Percentiles rank a stretch among this genome's conserved stretches.
Evolutionary conservation across 129 eudicot species (phyloP).

Genomic region (Chrysanthemum seticuspe): DNA sequence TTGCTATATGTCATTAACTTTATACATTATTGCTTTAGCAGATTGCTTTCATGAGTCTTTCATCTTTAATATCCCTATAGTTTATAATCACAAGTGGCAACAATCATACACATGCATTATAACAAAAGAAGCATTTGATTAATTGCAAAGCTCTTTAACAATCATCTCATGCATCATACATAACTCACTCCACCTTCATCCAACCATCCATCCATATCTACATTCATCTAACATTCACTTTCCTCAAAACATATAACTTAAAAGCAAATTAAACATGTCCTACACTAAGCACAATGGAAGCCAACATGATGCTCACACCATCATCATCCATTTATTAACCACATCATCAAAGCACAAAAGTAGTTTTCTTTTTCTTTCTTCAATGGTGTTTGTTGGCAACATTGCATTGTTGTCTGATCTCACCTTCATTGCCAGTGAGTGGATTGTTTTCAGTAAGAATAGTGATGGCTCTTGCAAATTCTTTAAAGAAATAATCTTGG

Average conservation of each 20-base stretch:
- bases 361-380: not conserved
- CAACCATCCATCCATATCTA: conserved; percentile 32
- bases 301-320: conserved; percentile 32
- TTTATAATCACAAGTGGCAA: conserved; percentile 15
- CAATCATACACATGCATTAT: conserved; percentile 3
- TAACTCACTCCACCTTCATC: conserved; percentile 43
- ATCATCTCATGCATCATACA: conserved; percentile 40
- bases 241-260: conserved; percentile 29
- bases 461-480: conserved; percentile 78
- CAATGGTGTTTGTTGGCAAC: conserved; percentile 78
- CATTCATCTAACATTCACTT: conserved; percentile 33
- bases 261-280: conserved; percentile 31
- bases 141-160: conserved; percentile 24
- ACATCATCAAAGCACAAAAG: conserved; percentile 14
- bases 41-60: conserved; percentile 12
- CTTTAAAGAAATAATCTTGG: conserved; percentile 86
- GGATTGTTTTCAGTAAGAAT: conserved; percentile 92
- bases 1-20: not conserved
- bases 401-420: conserved; percentile 90
- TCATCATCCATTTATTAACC: conserved; percentile 36
- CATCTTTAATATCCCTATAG: not conserved
- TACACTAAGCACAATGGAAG: conserved; percentile 30
- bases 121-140: conserved; percentile 25
- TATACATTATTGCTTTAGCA: not conserved
- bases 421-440: conserved; percentile 88